Conservation (phyloP, 371 early-diverging fungal species). For the Neoconidiobolus thromboides region DNA sequence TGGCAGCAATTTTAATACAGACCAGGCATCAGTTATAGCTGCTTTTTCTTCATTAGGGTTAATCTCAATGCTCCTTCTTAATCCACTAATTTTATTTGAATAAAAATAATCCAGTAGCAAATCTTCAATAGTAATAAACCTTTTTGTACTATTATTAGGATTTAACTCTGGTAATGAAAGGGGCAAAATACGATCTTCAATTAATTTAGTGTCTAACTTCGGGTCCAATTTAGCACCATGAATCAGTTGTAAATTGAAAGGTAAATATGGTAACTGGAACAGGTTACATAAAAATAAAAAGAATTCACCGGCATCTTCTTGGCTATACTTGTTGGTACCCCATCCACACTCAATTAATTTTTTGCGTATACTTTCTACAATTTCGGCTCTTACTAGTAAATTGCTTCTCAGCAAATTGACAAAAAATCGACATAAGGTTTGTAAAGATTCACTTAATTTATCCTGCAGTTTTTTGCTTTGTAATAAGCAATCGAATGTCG, state of each 20-base stretch:
- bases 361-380: slow-evolving; percentile 23
- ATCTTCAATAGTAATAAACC: slow-evolving; percentile 15
- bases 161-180: slow-evolving; percentile 21
- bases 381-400: slow-evolving; percentile 17
- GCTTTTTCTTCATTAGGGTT: slow-evolving; percentile 4
- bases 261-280: slow-evolving; percentile 30
- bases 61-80: slow-evolving; percentile 9
- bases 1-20: slow-evolving; percentile 30
- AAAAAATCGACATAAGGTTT: slow-evolving; percentile 25
- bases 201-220: slow-evolving; percentile 27
- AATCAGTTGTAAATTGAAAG: slow-evolving; percentile 28
- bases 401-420: slow-evolving; percentile 31
- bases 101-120: slow-evolving; percentile 17
- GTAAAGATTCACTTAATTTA: slow-evolving; percentile 14
- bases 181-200: slow-evolving; percentile 29
- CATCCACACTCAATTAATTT: slow-evolving; percentile 24
- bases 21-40: slow-evolving; percentile 29
- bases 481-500: slow-evolving; percentile 25
- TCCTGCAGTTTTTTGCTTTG: slow-evolving; percentile 2
- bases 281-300: slow-evolving; percentile 31
- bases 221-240: slow-evolving; percentile 27
- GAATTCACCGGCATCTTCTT: slow-evolving; percentile 30
- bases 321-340: slow-evolving; percentile 13
- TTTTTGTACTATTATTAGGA: background rate
- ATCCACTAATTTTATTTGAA: slow-evolving; percentile 17